phyloP scores from a whole-genome alignment of 768 basidiomycete genomes.

The Leccinum uliginosum region DNA sequence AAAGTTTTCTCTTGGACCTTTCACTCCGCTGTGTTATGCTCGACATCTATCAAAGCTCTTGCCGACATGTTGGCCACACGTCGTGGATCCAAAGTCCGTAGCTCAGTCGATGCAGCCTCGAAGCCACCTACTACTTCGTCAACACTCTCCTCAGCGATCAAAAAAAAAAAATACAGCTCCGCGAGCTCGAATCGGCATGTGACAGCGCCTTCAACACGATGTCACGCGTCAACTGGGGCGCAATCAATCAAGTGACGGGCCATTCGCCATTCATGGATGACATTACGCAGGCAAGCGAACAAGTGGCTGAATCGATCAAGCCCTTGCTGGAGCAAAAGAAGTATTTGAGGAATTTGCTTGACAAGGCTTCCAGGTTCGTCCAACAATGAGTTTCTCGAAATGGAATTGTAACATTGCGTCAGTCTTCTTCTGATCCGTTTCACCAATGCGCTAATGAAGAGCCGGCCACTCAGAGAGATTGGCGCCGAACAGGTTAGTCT shows the following conservation, averaged over 20 bases:
- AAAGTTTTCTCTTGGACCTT: constrained; percentile 34
- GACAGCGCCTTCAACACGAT: constrained; percentile 78
- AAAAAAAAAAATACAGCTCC: constrained; percentile 68
- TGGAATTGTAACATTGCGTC: background rate
- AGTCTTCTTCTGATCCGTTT: constrained; percentile 85
- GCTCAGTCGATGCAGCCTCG: constrained; percentile 60
- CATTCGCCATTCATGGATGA: constrained; percentile 80
- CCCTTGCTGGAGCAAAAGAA: constrained; percentile 91
- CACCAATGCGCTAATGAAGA: constrained; percentile 84
- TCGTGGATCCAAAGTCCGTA: constrained; percentile 56
- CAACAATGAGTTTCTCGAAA: background rate
- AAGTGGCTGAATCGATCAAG: constrained; percentile 72
- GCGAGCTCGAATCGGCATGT: constrained; percentile 80
- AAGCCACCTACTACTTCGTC: constrained; percentile 23
- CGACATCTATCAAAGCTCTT: constrained; percentile 54
- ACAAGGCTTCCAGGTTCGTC: constrained; percentile 84
- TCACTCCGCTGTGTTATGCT: background rate
- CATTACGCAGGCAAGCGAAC: constrained; percentile 67
- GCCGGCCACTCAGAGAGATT: constrained; percentile 85
- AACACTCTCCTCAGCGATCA: constrained; percentile 71
- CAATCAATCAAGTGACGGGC: constrained; percentile 78
- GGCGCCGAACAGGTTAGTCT: constrained; percentile 93
- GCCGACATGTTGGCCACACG: constrained; percentile 88
- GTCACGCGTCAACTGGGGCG: constrained; percentile 74
- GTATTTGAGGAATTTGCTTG: constrained; percentile 87